phyloP scores from a whole-genome alignment of 306 rosid species.

The Lathyrus oleraceus region DNA sequence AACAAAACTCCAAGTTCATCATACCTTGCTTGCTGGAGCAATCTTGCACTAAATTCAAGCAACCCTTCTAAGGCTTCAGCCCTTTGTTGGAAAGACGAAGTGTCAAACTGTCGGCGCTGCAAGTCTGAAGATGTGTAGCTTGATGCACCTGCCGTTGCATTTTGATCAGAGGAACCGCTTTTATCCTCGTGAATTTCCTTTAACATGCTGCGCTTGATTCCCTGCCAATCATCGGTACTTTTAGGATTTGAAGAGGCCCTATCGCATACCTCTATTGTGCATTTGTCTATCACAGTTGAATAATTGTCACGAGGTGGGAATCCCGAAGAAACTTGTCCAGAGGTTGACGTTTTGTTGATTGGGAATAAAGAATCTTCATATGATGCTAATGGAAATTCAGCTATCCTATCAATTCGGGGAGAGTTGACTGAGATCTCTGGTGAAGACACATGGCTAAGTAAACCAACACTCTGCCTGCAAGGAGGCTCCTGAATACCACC shows the following conservation, averaged over 20 bases:
- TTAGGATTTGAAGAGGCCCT: constrained; percentile 51
- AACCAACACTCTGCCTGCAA: constrained; percentile 38
- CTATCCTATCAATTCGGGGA: constrained; percentile 93
- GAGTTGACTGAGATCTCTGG: constrained; percentile 92
- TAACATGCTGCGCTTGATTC: constrained; percentile 59
- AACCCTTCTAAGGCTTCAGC: constrained; percentile 99
- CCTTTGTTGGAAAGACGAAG: constrained; percentile 78
- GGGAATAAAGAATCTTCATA: constrained; percentile 61
- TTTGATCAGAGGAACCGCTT: constrained; percentile 80
- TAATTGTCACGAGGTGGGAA: constrained; percentile 51
- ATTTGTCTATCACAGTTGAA: constrained; percentile 89
- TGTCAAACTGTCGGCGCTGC: constrained; percentile 64
- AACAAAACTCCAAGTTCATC: constrained; percentile 95
- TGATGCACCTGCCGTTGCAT: constrained; percentile 95
- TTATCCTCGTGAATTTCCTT: constrained; percentile 48
- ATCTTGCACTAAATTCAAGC: constrained; percentile 96
- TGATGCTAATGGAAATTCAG: constrained; percentile 88
- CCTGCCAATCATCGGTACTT: constrained; percentile 62
- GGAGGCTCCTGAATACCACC: constrained; percentile 49
- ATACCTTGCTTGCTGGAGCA: constrained; percentile 82
- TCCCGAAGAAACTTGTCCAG: constrained; percentile 58
- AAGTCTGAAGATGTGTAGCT: constrained; percentile 79
- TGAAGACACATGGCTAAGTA: constrained; percentile 60
- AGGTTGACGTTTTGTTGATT: constrained; percentile 43
- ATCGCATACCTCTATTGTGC: constrained; percentile 69